Conservation (phyloP, 352 stramenopile genomes). For the Phytophthora megakarya region DNA sequence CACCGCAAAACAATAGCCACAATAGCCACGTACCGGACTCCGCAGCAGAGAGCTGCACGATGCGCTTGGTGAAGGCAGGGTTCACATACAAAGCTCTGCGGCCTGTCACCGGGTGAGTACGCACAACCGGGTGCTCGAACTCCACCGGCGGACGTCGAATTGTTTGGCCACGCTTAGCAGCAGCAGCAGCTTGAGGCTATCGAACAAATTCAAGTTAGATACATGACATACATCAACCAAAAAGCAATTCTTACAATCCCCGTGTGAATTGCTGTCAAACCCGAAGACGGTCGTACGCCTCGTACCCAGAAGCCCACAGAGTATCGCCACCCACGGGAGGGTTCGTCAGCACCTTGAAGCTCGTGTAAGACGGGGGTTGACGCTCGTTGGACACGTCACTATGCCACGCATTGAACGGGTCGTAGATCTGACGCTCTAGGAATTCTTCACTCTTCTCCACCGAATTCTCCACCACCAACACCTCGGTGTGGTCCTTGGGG, state of each 20-base stretch:
- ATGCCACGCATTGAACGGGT: constrained; percentile 41
- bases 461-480: constrained; percentile 20
- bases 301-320: constrained; percentile 47
- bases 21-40: constrained; percentile 43
- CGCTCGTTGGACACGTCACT: constrained; percentile 46
- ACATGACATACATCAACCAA: background rate
- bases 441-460: constrained; percentile 10
- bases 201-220: constrained; percentile 1
- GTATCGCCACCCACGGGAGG: constrained; percentile 45
- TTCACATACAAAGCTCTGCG: constrained; percentile 44
- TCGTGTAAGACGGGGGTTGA: constrained; percentile 30
- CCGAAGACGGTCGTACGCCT: constrained; percentile 54
- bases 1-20: background rate
- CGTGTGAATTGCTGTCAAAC: constrained; percentile 49
- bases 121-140: constrained; percentile 46
- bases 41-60: constrained; percentile 38
- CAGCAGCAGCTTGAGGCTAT: constrained; percentile 24
- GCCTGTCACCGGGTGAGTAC: constrained; percentile 39
- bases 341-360: constrained; percentile 35
- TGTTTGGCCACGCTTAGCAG: constrained; percentile 20
- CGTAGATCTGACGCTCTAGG: constrained; percentile 31
- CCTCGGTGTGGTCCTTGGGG: constrained; percentile 7
- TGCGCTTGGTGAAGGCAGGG: constrained; percentile 44
- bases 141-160: constrained; percentile 40
- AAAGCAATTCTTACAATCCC: constrained; percentile 28